Evolutionary conservation across 1,284 basidiomycete genomes (phyloP).

Genomic region (Ganoderma leucocontextum): DNA sequence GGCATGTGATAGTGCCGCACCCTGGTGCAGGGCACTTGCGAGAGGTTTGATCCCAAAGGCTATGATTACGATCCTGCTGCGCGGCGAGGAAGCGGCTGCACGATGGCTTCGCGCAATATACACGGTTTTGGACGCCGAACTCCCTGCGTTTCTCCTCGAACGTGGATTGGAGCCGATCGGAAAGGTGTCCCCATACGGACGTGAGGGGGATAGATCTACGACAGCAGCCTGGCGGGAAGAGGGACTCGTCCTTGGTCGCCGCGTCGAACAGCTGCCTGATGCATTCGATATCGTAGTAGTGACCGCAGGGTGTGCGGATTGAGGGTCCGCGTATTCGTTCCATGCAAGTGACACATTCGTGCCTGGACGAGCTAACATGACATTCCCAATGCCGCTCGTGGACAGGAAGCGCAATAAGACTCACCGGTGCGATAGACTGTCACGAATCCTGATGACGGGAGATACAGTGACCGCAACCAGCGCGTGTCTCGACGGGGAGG

Average conservation of each 20-base stretch:
- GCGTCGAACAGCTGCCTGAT: slow-evolving; percentile 42
- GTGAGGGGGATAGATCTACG: slow-evolving; percentile 40
- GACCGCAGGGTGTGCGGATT: slow-evolving; percentile 43
- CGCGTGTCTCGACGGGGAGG: not conserved
- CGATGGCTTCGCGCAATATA: slow-evolving; percentile 46
- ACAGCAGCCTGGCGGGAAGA: slow-evolving; percentile 53
- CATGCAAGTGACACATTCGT: slow-evolving; percentile 37
- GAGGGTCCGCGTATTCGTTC: slow-evolving; percentile 29
- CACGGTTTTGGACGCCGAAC: slow-evolving; percentile 41
- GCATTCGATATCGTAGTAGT: slow-evolving; percentile 45
- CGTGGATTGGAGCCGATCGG: slow-evolving; percentile 25
- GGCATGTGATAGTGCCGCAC: slow-evolving; percentile 38
- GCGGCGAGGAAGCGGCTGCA: slow-evolving; percentile 48
- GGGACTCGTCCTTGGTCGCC: slow-evolving; percentile 44
- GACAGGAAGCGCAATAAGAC: not conserved
- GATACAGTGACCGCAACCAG: not conserved
- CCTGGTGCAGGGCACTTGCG: slow-evolving; percentile 27
- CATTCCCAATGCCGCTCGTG: not conserved
- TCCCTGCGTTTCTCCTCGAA: slow-evolving; percentile 42
- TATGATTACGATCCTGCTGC: slow-evolving; percentile 17
- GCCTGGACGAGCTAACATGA: slow-evolving; percentile 15
- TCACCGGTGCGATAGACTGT: slow-evolving; percentile 2
- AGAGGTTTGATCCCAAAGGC: not conserved
- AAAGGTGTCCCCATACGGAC: slow-evolving; percentile 38
- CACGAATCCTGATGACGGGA: not conserved